Conservation (phyloP, 495 filamentous ascomycete species). For the Evansstolkia leycettana region DNA sequence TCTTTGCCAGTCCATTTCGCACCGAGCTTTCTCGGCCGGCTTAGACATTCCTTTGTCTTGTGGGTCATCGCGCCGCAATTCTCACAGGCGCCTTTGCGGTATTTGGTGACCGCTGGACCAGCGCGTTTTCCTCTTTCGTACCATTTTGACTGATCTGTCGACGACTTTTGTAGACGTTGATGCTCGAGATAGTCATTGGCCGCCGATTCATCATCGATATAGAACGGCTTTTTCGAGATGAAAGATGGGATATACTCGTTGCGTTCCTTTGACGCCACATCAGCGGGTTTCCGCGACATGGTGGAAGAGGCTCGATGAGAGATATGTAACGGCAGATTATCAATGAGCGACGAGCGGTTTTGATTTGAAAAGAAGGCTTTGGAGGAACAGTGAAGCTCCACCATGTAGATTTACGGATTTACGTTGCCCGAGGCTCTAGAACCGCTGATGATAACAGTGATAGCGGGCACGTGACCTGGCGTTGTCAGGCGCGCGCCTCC, state of each 20-base stretch:
- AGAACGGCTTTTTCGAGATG: slow-evolving; percentile 97
- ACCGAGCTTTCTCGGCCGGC: slow-evolving; percentile 77
- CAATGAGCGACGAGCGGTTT: no score
- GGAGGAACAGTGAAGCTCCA: no score
- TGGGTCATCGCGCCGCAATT: slow-evolving; percentile 97
- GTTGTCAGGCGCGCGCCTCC: slow-evolving; percentile 15
- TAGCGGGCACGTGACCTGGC: slow-evolving; percentile 20
- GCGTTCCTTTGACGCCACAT: slow-evolving; percentile 53
- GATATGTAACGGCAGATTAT: background rate
- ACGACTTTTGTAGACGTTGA: slow-evolving; percentile 70
- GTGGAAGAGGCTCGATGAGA: background rate
- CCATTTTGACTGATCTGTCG: slow-evolving; percentile 62
- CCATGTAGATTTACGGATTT: no score
- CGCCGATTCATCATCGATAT: slow-evolving; percentile 69
- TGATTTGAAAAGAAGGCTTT: background rate
- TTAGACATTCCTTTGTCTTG: slow-evolving; percentile 87
- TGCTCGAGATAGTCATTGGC: slow-evolving; percentile 90
- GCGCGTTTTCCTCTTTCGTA: slow-evolving; percentile 75
- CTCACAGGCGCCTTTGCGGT: slow-evolving; percentile 93
- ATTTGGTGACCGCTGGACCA: slow-evolving; percentile 84
- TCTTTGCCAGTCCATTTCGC: slow-evolving; percentile 87
- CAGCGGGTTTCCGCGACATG: slow-evolving; percentile 39
- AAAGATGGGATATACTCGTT: slow-evolving; percentile 99
- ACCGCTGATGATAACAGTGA: slow-evolving; percentile 2
- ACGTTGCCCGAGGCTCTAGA: background rate